Evolutionary conservation across 1,139 yeast species (phyloP).

Genomic region (Arxiozyma bovina): DNA sequence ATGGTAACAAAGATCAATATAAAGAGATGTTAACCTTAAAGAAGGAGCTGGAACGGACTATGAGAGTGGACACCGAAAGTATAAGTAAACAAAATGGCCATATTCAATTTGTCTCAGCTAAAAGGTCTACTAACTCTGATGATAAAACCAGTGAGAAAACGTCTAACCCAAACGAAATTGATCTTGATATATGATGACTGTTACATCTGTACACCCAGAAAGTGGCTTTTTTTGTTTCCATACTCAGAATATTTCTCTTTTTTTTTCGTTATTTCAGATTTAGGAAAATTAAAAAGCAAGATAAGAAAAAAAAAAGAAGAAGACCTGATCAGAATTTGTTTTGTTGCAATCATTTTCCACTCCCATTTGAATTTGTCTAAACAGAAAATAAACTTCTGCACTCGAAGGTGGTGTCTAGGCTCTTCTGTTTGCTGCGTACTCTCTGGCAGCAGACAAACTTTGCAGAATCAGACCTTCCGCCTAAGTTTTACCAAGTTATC

Average conservation of each 20-base stretch:
- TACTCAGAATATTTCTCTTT: not conserved
- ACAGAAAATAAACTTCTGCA: not conserved
- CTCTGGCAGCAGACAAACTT: not conserved
- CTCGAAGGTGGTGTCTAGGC: too few relatives aligned
- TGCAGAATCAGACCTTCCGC: not conserved
- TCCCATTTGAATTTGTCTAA: not conserved
- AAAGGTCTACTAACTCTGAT: conserved; percentile 8
- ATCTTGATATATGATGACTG: conserved; percentile 38
- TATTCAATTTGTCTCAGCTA: conserved; percentile 42
- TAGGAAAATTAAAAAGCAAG: too few relatives aligned
- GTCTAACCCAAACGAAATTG: conserved; percentile 64
- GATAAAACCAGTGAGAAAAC: conserved; percentile 8
- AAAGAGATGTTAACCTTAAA: conserved; percentile 67
- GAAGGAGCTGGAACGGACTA: conserved; percentile 41
- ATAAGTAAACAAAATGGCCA: conserved; percentile 31
- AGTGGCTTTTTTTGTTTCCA: not conserved
- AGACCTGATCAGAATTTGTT: not conserved
- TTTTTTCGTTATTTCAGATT: not conserved
- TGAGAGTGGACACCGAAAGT: conserved; percentile 32
- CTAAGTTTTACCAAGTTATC: not conserved
- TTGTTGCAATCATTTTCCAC: not conserved
- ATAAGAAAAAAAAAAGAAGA: too few relatives aligned
- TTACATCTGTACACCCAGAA: not conserved
- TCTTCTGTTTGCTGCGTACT: not conserved
- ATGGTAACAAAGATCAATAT: conserved; percentile 64